phyloP scores from a whole-genome alignment of 306 rosid genomes.

The Sphenostylis stenocarpa region DNA sequence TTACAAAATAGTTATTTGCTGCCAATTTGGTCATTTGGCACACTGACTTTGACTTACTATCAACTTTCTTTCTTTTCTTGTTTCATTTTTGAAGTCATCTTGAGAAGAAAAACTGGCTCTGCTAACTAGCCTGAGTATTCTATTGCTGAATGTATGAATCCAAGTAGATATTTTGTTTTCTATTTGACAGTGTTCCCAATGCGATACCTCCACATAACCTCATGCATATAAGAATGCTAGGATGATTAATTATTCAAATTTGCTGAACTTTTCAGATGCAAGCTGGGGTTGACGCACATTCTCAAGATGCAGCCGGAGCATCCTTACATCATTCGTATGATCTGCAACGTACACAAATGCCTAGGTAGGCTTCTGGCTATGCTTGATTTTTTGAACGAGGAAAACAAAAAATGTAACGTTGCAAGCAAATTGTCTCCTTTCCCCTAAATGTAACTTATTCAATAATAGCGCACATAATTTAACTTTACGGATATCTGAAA shows the following conservation, averaged over 20 bases:
- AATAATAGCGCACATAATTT: background rate
- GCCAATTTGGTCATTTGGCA: background rate
- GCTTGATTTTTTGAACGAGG: background rate
- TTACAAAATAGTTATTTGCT: background rate
- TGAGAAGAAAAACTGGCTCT: background rate
- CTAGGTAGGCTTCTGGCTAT: conserved; percentile 35
- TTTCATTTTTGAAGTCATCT: background rate
- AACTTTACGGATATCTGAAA: conserved; percentile 14
- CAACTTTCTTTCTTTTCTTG: background rate
- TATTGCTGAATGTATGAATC: conserved; percentile 1
- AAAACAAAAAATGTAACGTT: background rate
- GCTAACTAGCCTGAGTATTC: background rate
- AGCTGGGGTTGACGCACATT: conserved; percentile 43
- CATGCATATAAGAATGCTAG: background rate
- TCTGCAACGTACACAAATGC: conserved; percentile 41
- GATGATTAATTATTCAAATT: background rate
- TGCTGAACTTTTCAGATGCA: conserved; percentile 48
- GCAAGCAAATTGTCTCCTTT: background rate
- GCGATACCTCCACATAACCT: background rate
- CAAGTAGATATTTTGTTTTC: background rate
- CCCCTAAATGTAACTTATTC: background rate
- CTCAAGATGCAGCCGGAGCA: conserved; percentile 45
- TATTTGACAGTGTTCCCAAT: background rate
- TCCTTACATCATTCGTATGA: conserved; percentile 40
- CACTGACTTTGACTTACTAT: background rate